Evolutionary conservation across 352 stramenopile species (phyloP), one percentile per base, ranked within the genome.

Genomic region (Pythium dissotocum): DNA sequence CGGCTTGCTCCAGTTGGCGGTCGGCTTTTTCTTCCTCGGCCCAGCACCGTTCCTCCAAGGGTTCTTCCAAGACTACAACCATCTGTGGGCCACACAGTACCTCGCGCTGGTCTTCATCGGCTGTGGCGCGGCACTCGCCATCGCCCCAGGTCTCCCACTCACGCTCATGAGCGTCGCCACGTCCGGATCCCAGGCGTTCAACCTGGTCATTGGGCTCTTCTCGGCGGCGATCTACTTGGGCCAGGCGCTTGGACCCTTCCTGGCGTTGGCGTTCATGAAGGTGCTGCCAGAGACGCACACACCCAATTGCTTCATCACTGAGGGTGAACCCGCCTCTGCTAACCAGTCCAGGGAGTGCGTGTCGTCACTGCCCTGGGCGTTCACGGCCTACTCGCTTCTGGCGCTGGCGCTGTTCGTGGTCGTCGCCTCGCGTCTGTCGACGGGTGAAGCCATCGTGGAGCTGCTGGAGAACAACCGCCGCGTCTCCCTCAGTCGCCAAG

Each of bases 131-230:
- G 80, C 83, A 28, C 67, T 92, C 36, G 58, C 82, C 7, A 89
- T 90, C 32, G 83, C 83, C 0, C 83, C 83, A 6, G 79, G 77
- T 4, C 72, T 92, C 0, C 82, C 83, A 40, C 62, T 92, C 24
- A 79, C 83, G 2, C 72, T 92, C n/a, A 73, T 77, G 63, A 89
- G 79, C 33, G 73, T 89, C 21, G 52, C 74, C 51, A 70, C 73
- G 26, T 71, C 71, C 14, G 75, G 73, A 0, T 58, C 64, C 5
- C 76, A 83, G 53, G 82, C 78, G 28, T 78, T 75, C 46, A 87
- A 89, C 69, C 73, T 90, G 24, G 80, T 90, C 18, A 82, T 92
- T 35, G 83, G 80, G 4, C 70, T 92, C 14, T 92, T 92, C 69
- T 80, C 80, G 16, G 77, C 78, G 6, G 81, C 83, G 24, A 84